phyloP scores from a whole-genome alignment of 495 filamentous ascomycete genomes.

The Bacidia gigantensis region DNA sequence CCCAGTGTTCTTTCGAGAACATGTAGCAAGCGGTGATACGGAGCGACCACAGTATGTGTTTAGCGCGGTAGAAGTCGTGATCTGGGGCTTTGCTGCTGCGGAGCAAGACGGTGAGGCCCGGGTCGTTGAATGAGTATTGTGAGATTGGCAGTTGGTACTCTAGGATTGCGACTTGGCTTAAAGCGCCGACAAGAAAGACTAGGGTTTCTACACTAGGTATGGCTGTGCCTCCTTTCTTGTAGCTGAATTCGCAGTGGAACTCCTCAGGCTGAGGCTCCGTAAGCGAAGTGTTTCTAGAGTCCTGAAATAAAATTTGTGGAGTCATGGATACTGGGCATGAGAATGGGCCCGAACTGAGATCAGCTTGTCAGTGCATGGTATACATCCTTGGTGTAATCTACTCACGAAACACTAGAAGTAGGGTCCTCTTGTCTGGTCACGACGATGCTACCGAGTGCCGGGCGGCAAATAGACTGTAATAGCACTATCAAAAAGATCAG shows the following conservation, averaged over 20 bases:
- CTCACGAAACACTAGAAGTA: not conserved
- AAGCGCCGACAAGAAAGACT: not conserved
- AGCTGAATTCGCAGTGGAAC: not conserved
- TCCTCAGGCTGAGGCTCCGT: not conserved
- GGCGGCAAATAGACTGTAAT: not conserved
- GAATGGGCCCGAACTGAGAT: too few species aligned
- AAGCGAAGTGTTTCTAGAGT: not conserved
- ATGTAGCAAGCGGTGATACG: not conserved
- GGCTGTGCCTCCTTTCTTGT: not conserved
- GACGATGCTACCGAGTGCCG: not conserved
- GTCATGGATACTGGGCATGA: not conserved
- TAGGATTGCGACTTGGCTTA: not conserved
- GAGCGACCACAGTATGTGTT: not conserved
- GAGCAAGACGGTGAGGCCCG: not conserved
- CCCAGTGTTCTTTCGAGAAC: not conserved
- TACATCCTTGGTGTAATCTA: too few species aligned
- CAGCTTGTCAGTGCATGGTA: too few species aligned
- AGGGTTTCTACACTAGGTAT: not conserved
- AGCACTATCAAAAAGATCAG: not conserved
- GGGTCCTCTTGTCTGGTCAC: not conserved
- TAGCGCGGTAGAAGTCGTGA: not conserved
- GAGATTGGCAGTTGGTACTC: not conserved
- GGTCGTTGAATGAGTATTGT: not conserved
- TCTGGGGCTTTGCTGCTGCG: not conserved
- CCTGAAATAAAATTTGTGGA: not conserved